Base-by-base conservation (phyloP, 257 asterid species). In the Lycium ferocissimum region DNA sequence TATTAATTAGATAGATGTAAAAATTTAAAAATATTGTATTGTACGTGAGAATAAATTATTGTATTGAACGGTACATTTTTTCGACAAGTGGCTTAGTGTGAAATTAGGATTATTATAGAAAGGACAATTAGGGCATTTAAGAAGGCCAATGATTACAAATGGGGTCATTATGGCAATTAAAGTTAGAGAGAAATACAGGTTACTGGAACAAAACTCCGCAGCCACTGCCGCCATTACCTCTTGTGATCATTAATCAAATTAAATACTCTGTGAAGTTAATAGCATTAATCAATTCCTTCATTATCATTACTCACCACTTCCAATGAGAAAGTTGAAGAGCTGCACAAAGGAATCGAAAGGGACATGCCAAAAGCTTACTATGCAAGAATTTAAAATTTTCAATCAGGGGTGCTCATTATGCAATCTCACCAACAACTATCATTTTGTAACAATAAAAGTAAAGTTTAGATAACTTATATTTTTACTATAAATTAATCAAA, bases 171-270 rank as follows among this genome's bases (percentile, higher is more conserved):
- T 71, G 81, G 89, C 62, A 86, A 86, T 75, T 49, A 49, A 75
- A 49, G 51, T 14, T 13, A 2, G 51, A 37, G 76, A 69, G 76
- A 69, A 51, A 20, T 20, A 51, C 38, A 75, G 3, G 62, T 49
- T 26, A 26, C 33, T 26, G 81, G 62, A 49, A 22, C 45, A 22
- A 75, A 84, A 78, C 85, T 78, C 90, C 92, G 95, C 94, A 91
- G 95, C 90, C 93, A 87, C 86, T 87, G 97, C 97, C 97, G 95
- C 97, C 95, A 89, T 89, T 89, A 91, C 83, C 88, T 92, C 81
- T 85, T 53, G 84, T 83, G 51, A 87, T 87, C 83, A 84, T 89
- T 76, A 89, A 22, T 26, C 45, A 22, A 76, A 76, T 20, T 73
- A 73, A 73, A n/a, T 47, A 20, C 80, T 43, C 12, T 6, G 73